Base-by-base conservation (phyloP, 352 stramenopile genomes). In the Phytophthora aleatoria region DNA sequence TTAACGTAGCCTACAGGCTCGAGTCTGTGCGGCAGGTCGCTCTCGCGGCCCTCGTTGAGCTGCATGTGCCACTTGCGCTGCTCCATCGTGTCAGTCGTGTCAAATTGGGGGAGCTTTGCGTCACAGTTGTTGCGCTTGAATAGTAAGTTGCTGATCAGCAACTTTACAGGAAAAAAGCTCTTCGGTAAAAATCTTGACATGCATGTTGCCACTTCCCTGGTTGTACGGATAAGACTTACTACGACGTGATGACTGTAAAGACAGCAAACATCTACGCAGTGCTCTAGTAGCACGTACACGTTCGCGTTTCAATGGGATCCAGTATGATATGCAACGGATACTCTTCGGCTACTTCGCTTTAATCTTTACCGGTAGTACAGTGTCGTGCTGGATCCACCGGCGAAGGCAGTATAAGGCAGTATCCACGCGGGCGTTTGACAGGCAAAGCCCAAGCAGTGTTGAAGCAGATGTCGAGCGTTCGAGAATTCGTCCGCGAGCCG, bases 1-100 rank as follows among this genome's bases (percentile, higher is more conserved):
- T 77, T 81, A 50, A 70, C 78, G 61, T 77, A 94, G 51, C 85
- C 85, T 26, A 92, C 69, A 9, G 85, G 85, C 70, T 91, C 85
- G 24, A 91, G 71, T 42, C 67, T 70, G 39, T 70, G 61, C 35
- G 81, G 81, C 16, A 92, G 70, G 64, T 90, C 79, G 70, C 72
- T 87, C 69, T 94, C 85, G 68, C 83, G 83, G 24, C 72, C 77
- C 44, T 94, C 85, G 56, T 88, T 85, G 35, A 94, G 79, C 51
- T 91, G 81, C 45, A 94, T 44, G 58, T 84, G 79, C 85, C 85
- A 94, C 71, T 92, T 94, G 74, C 83, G 68, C 67, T 82, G 74
- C 64, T 82, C 73, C 73, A 81, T 76, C 44, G 48, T 50, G 26
- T 16, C 43, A 50, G 35, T 64, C n/a, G 38, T 39, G 28, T 28